Percentiles rank a stretch among this genome's conserved stretches.
These are phyloP conservation scores for Citrus mangshanensis DNA, from an alignment of 345 rosid genomes.

Conservation along the genomic window DNA sequence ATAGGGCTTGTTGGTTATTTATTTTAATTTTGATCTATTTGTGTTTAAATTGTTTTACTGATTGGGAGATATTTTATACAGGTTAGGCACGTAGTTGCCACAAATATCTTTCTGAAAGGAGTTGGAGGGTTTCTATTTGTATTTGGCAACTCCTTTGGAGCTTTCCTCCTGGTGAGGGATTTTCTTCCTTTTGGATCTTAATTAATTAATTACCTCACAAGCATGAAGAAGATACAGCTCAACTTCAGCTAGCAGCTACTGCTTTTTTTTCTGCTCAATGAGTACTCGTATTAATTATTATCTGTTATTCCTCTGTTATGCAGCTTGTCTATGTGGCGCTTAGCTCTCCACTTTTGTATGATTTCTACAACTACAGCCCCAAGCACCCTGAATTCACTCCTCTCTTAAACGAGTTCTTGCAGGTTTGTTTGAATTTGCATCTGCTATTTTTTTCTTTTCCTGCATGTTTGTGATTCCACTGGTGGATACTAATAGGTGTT, in stretches of 20 bases:
- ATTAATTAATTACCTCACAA: background rate
- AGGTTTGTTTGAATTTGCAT: conserved; percentile 37
- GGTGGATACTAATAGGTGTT: background rate
- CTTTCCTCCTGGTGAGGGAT: conserved; percentile 65
- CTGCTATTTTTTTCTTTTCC: background rate
- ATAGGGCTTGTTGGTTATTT: background rate
- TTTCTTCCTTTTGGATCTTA: conserved; percentile 13
- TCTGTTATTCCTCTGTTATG: conserved; percentile 10
- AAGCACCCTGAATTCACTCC: conserved; percentile 35
- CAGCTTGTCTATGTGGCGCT: conserved; percentile 64
- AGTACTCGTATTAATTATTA: background rate
- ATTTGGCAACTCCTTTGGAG: conserved; percentile 69
- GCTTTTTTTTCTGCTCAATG: background rate
- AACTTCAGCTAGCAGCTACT: background rate
- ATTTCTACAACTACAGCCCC: conserved; percentile 77
- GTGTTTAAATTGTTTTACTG: background rate
- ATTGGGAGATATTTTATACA: conserved; percentile 24
- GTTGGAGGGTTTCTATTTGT: conserved; percentile 77
- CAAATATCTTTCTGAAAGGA: conserved; percentile 53
- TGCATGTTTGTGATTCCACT: background rate
- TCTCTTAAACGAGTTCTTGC: conserved; percentile 62
- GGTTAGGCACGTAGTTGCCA: conserved; percentile 49
- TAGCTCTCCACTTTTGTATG: conserved; percentile 62
- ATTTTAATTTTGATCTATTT: background rate
- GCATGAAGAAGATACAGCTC: background rate